Percentiles rank a stretch among this genome's conserved stretches.
These are phyloP conservation scores for Solanum hybrid DNA, from an alignment of 305 asterid genomes.

Conservation along the genomic window DNA sequence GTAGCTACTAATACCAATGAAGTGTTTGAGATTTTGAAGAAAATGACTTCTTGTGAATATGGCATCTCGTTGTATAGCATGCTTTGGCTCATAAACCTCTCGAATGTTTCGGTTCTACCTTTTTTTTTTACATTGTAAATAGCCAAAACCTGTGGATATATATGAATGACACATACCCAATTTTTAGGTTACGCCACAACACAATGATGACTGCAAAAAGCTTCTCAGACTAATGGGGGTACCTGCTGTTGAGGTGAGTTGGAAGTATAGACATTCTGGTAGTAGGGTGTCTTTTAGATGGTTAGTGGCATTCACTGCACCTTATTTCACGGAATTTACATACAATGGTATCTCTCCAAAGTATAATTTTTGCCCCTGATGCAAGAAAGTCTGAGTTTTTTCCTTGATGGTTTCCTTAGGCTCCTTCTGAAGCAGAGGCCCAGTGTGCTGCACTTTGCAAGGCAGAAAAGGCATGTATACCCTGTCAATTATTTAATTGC, in stretches of 20 bases:
- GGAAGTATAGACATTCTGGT: neutral
- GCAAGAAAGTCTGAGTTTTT: neutral
- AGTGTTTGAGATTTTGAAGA: neutral
- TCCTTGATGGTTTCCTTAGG: conserved; percentile 31
- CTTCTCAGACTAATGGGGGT: conserved; percentile 98
- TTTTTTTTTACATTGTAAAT: neutral
- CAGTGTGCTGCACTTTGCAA: conserved; percentile 91
- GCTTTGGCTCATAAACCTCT: neutral
- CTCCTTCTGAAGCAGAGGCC: conserved; percentile 99
- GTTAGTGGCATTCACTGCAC: neutral
- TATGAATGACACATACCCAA: neutral
- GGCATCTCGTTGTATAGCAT: neutral
- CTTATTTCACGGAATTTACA: neutral
- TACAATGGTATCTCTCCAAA: neutral
- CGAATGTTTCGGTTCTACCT: neutral
- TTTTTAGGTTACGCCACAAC: conserved; percentile 72
- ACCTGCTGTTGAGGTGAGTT: conserved; percentile 82
- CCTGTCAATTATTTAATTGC: neutral
- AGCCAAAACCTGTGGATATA: neutral
- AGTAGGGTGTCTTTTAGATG: neutral
- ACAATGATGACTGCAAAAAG: conserved; percentile 89
- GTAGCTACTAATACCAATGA: neutral
- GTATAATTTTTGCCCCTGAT: neutral
- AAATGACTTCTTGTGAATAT: neutral
- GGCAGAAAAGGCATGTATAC: conserved; percentile 43